Evolutionary conservation across 2,329 filamentous ascomycete genomes (phyloP).

Genomic region (Colletotrichum tropicicola): DNA sequence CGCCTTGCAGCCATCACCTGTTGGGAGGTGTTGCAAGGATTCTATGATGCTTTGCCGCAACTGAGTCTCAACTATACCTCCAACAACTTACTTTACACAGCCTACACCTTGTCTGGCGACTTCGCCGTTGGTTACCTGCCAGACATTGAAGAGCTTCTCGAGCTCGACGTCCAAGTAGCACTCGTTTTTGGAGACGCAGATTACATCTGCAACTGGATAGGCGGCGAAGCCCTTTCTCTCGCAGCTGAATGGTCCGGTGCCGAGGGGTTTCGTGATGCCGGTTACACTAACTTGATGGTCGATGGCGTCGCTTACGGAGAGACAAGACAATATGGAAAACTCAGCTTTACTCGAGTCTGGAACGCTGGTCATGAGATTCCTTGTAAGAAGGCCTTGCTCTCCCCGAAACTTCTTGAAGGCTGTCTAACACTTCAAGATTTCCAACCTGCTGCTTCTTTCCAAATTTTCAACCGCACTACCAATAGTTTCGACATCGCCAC

Average conservation of each 20-base stretch:
- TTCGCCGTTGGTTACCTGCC: constrained; percentile 14
- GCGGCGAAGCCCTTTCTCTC: constrained; percentile 57
- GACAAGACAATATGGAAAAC: constrained; percentile 73
- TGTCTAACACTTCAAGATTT: constrained; percentile 42
- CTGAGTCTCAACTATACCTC: constrained; percentile 57
- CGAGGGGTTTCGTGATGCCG: constrained; percentile 65
- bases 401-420: constrained; percentile 25
- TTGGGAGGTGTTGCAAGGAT: constrained; percentile 15
- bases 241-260: constrained; percentile 69
- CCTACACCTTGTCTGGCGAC: constrained; percentile 8
- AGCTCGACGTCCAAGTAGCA: constrained; percentile 62
- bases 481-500: constrained; percentile 55
- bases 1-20: constrained; percentile 9
- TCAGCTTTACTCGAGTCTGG: constrained; percentile 65
- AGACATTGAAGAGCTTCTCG: constrained; percentile 48
- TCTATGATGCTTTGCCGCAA: constrained; percentile 9
- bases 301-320: constrained; percentile 68
- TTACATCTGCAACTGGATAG: constrained; percentile 61
- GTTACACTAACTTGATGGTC: constrained; percentile 71
- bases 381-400: background rate
- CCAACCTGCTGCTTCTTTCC: constrained; percentile 55
- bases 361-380: constrained; percentile 57
- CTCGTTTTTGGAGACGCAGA: constrained; percentile 66
- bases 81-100: constrained; percentile 14
- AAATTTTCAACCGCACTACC: constrained; percentile 60